Percentiles rank a stretch among this genome's conserved stretches.
phyloP scores from a whole-genome alignment of 192 early-diverging fungal genomes.

The Coemansia sp. region DNA sequence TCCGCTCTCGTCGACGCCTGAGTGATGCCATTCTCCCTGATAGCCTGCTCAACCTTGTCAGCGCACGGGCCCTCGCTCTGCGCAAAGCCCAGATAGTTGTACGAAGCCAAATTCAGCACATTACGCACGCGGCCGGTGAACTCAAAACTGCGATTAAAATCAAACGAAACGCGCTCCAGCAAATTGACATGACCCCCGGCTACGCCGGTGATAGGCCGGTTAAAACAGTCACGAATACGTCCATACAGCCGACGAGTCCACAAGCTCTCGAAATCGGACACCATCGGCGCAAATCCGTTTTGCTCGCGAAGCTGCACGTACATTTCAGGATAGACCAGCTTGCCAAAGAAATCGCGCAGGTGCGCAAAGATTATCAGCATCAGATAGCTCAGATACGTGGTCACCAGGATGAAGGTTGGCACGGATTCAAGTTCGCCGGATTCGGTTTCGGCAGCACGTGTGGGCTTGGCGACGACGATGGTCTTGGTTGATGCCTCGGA shows the following conservation, averaged over 20 bases:
- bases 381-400: slow-evolving; percentile 94
- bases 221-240: slow-evolving; percentile 91
- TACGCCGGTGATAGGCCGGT: slow-evolving; percentile 91
- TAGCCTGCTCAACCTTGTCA: slow-evolving; percentile 82
- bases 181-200: slow-evolving; percentile 85
- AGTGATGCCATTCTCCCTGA: slow-evolving; percentile 73
- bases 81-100: slow-evolving; percentile 98
- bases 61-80: slow-evolving; percentile 92
- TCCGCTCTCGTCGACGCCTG: slow-evolving; percentile 71
- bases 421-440: slow-evolving; percentile 49
- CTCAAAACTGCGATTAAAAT: slow-evolving; percentile 84
- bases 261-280: slow-evolving; percentile 96
- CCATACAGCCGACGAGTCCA: slow-evolving; percentile 87
- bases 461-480: not conserved
- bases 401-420: slow-evolving; percentile 81
- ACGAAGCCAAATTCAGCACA: slow-evolving; percentile 90
- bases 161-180: slow-evolving; percentile 81
- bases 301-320: slow-evolving; percentile 73
- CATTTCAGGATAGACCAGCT: slow-evolving; percentile 70
- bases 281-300: slow-evolving; percentile 88
- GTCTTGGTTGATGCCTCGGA: not conserved
- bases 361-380: slow-evolving; percentile 94
- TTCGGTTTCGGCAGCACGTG: not conserved
- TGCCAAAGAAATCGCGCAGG: slow-evolving; percentile 88
- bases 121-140: slow-evolving; percentile 80